Percentiles rank a stretch among this genome's conserved stretches.
These are phyloP conservation scores for Heterococcus sp. DNA, from an alignment of 108 stramenopile species.

Conservation along the genomic window DNA sequence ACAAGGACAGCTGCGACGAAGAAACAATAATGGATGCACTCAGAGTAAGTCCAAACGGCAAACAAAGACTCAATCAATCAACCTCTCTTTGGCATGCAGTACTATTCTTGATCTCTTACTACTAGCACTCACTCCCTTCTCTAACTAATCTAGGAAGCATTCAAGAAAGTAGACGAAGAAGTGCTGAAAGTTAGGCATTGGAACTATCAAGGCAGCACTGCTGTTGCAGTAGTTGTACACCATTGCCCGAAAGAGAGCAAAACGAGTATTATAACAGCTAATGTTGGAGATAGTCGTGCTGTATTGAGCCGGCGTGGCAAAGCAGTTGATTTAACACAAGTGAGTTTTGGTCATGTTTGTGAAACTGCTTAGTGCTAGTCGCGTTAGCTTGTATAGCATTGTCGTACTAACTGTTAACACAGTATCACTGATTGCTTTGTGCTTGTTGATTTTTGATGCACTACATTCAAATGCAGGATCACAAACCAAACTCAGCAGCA, in stretches of 20 bases:
- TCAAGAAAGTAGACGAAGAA: constrained; percentile 12
- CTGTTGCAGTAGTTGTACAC: constrained; percentile 27
- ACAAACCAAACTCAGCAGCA: constrained; percentile 34
- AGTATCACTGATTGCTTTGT: not conserved
- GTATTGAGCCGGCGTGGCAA: constrained; percentile 30
- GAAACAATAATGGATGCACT: constrained; percentile 10
- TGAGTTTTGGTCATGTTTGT: not conserved
- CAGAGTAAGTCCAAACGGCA: not conserved
- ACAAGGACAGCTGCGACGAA: not conserved
- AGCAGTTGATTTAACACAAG: constrained; percentile 33
- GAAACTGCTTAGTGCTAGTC: not conserved
- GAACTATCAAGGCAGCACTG: constrained; percentile 26
- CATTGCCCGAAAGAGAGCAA: constrained; percentile 5
- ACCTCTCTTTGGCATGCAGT: not conserved
- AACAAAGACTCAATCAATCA: not conserved
- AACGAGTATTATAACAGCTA: constrained; percentile 9
- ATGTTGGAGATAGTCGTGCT: constrained; percentile 27
- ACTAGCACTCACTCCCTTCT: not conserved
- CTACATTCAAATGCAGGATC: constrained; percentile 8
- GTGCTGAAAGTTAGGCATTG: constrained; percentile 25
- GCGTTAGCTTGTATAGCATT: not conserved
- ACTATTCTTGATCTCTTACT: not conserved
- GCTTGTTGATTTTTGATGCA: not conserved
- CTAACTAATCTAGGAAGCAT: constrained; percentile 2
- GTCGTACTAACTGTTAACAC: not conserved